Evolutionary conservation across 1,139 yeast genomes (phyloP).

Genomic region (Suhomyces atakaporum): DNA sequence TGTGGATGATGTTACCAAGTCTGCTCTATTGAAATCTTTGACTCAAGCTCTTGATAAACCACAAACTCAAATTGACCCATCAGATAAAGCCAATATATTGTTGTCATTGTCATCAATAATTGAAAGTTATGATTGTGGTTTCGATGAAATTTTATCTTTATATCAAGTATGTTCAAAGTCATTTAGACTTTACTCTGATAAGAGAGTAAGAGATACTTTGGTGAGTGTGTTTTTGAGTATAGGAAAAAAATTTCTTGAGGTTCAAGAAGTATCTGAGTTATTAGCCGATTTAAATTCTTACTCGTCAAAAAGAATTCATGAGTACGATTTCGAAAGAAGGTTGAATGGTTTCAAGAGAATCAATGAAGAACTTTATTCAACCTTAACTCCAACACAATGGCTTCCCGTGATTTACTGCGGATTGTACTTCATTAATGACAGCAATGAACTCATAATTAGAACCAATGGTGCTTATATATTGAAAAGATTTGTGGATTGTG

Average conservation of each 20-base stretch:
- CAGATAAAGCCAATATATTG: constrained; percentile 61
- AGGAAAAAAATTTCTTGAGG: constrained; percentile 52
- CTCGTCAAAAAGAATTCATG: constrained; percentile 61
- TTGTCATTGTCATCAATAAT: constrained; percentile 59
- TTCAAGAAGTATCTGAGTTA: constrained; percentile 49
- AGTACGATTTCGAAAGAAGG: constrained; percentile 78
- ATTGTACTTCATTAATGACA: constrained; percentile 73
- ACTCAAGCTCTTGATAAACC: constrained; percentile 66
- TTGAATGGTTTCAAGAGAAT: constrained; percentile 66
- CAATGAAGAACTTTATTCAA: constrained; percentile 54
- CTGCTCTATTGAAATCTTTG: constrained; percentile 57
- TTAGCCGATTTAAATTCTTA: constrained; percentile 70
- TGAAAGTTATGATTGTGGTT: constrained; percentile 52
- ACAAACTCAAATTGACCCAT: constrained; percentile 50
- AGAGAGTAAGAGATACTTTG: constrained; percentile 60
- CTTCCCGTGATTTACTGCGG: constrained; percentile 69
- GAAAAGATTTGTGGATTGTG: constrained; percentile 64
- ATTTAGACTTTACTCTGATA: constrained; percentile 59
- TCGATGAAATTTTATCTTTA: constrained; percentile 54
- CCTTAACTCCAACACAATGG: constrained; percentile 67
- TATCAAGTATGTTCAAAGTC: constrained; percentile 60
- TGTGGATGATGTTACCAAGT: constrained; percentile 57
- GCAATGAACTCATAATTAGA: constrained; percentile 78
- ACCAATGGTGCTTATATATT: constrained; percentile 73
- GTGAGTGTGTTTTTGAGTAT: constrained; percentile 61